A percentile compares a stretch with the other conserved stretches of the same genome.
These are phyloP conservation scores for Lachancea cidri DNA, from an alignment of 805 yeast genomes.

Conservation along the genomic window DNA sequence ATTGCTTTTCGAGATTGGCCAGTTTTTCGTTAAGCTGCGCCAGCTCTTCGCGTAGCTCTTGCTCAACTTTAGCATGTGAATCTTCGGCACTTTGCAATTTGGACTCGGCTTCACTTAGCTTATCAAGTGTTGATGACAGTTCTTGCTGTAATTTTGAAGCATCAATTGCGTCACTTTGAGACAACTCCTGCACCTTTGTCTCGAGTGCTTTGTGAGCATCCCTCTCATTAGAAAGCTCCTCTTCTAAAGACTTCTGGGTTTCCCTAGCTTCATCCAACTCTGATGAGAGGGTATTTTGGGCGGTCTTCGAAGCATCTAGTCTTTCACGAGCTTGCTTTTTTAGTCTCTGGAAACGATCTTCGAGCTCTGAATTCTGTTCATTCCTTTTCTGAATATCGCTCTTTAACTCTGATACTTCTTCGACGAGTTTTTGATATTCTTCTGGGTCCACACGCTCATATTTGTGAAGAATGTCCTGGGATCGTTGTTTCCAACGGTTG, in stretches of 20 bases:
- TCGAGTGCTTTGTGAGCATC: conserved; percentile 12
- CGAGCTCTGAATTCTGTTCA: conserved; percentile 32
- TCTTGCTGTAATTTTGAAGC: conserved; percentile 11
- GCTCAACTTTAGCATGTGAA: conserved; percentile 7
- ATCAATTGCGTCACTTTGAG: conserved; percentile 1
- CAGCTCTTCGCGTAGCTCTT: conserved; percentile 14
- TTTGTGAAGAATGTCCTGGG: conserved; percentile 43
- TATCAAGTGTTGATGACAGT: conserved; percentile 17
- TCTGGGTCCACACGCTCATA: conserved; percentile 45
- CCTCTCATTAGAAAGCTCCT: conserved; percentile 12
- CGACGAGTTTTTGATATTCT: conserved; percentile 37
- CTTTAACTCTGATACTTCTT: conserved; percentile 21
- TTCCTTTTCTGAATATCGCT: conserved; percentile 17
- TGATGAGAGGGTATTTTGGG: conserved; percentile 36
- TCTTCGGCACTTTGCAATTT: conserved; percentile 9
- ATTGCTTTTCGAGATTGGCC: conserved; percentile 20
- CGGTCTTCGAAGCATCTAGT: conserved; percentile 26
- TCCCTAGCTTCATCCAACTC: conserved; percentile 32
- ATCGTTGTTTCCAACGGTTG: conserved; percentile 52
- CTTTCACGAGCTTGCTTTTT: conserved; percentile 35
- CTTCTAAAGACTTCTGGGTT: conserved; percentile 35
- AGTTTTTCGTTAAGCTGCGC: conserved; percentile 23
- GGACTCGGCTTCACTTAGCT: conserved; percentile 19
- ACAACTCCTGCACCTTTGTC: conserved; percentile 6
- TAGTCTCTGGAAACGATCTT: conserved; percentile 29